Conservation (phyloP, 1,139 yeast species). For the Taphrina deformans region DNA sequence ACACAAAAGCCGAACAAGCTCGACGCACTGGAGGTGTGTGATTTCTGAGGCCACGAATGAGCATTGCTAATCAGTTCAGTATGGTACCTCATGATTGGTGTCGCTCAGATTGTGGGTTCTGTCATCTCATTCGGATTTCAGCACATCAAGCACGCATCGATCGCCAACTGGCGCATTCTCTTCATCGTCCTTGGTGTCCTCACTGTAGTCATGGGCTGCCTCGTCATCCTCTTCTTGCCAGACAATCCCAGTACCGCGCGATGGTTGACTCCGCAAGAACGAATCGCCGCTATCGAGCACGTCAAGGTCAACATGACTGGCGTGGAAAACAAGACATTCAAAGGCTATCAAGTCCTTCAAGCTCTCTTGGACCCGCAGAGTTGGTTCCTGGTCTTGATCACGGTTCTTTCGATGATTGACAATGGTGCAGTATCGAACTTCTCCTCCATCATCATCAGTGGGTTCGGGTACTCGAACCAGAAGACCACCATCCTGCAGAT, state of each 20-base stretch:
- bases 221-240: slow-evolving; percentile 53
- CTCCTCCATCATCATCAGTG: slow-evolving; percentile 41
- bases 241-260: slow-evolving; percentile 47
- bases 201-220: slow-evolving; percentile 52
- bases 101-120: slow-evolving; percentile 50
- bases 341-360: slow-evolving; percentile 16
- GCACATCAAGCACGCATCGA: slow-evolving; percentile 41
- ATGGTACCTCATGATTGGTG: slow-evolving; percentile 50
- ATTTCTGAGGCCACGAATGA: not conserved
- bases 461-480: slow-evolving; percentile 43
- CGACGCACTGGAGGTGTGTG: slow-evolving; percentile 46
- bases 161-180: slow-evolving; percentile 53
- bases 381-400: slow-evolving; percentile 50
- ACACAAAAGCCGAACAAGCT: slow-evolving; percentile 56
- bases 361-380: slow-evolving; percentile 50
- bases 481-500: slow-evolving; percentile 42
- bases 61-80: slow-evolving; percentile 38
- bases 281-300: slow-evolving; percentile 54
- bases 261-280: slow-evolving; percentile 51
- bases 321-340: slow-evolving; percentile 9
- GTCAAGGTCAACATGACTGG: slow-evolving; percentile 54
- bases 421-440: slow-evolving; percentile 53
- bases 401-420: slow-evolving; percentile 50
- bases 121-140: slow-evolving; percentile 47
- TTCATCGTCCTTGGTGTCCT: slow-evolving; percentile 53